phyloP scores from a whole-genome alignment of 1,284 basidiomycete species.

The Ceratobasidium sp. region DNA sequence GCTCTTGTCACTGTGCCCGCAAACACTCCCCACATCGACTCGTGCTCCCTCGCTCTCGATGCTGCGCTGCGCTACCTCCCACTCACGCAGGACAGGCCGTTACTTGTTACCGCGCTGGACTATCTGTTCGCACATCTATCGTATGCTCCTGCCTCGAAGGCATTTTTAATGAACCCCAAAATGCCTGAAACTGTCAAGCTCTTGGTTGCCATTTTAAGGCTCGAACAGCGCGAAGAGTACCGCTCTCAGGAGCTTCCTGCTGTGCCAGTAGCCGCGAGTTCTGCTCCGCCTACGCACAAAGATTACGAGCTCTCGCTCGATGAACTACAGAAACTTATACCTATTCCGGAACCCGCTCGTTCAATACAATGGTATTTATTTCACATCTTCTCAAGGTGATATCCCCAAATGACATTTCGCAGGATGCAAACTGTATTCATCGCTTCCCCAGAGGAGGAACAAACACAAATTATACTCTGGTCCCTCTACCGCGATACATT shows the following conservation, averaged over 20 bases:
- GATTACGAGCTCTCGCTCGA: conserved; percentile 72
- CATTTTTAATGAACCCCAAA: conserved; percentile 73
- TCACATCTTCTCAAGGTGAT: conserved; percentile 21
- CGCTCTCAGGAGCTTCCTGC: conserved; percentile 57
- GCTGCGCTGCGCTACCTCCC: conserved; percentile 76
- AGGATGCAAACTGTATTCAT: conserved; percentile 88
- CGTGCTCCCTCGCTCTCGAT: conserved; percentile 66
- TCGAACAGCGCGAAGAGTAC: conserved; percentile 73
- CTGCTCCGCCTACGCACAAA: conserved; percentile 59
- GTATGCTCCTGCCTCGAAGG: conserved; percentile 76
- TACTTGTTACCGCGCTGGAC: conserved; percentile 75
- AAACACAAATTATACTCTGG: conserved; percentile 93
- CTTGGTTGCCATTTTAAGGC: conserved; percentile 70
- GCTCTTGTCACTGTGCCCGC: conserved; percentile 68
- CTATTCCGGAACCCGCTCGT: conserved; percentile 73
- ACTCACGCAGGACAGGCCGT: conserved; percentile 72
- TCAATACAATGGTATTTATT: conserved; percentile 77
- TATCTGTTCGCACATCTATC: conserved; percentile 81
- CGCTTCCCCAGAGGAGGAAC: conserved; percentile 71
- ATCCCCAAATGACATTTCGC: conserved; percentile 38
- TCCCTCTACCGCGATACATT: conserved; percentile 83
- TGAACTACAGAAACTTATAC: conserved; percentile 69
- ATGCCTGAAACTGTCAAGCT: conserved; percentile 74
- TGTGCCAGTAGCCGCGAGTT: conserved; percentile 67
- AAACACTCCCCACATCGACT: conserved; percentile 65